Evolutionary conservation across 2,329 filamentous ascomycete species (phyloP), one percentile per base, ranked within the genome.

Genomic region (Penicillium sp.): DNA sequence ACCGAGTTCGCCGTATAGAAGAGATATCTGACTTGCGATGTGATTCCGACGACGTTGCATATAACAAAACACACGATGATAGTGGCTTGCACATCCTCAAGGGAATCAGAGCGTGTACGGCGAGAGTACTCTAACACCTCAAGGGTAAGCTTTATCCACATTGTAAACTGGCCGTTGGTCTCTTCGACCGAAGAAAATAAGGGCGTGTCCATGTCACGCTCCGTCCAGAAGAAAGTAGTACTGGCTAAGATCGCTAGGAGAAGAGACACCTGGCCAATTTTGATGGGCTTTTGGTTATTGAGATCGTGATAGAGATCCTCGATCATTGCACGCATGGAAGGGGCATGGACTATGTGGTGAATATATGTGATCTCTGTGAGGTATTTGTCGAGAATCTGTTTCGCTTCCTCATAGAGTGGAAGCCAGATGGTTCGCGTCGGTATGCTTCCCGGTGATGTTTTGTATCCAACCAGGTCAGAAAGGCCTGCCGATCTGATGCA

Each of bases 81-180:
- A 11, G 68, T 63, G 0, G 66, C 67, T 54, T 74, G 71, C 3
- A 74, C 51, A 33, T 66, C 68, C 49, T 74, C 71, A 8, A 74
- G 50, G 1, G 68, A 70, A 1, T 54, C 57, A 50, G 49, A 27
- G 20, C 46, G 46, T 28, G 45, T 55, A 5, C 39, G 51, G 18
- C 65, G 61, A 8, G 70, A 62, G 44, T 67, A 67, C 24, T 73
- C 65, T 3, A 73, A 49, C 5, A 73, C 38, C 24, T 72, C 68
- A 33, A 70, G 56, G 4, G 64, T 51, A 28, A 62, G 54, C 49
- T 63, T 66, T 35, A 68, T 53, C 69, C 69, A 74, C 8, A 53
- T 36, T 1, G 55, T 42, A 1, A 66, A 57, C 51, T 69, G 66
- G 1, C 35, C 47, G 47, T 64, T 63, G 16, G 69, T 69, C 39